Conservation (phyloP, 495 filamentous ascomycete species). For the Xylaria longipes region DNA sequence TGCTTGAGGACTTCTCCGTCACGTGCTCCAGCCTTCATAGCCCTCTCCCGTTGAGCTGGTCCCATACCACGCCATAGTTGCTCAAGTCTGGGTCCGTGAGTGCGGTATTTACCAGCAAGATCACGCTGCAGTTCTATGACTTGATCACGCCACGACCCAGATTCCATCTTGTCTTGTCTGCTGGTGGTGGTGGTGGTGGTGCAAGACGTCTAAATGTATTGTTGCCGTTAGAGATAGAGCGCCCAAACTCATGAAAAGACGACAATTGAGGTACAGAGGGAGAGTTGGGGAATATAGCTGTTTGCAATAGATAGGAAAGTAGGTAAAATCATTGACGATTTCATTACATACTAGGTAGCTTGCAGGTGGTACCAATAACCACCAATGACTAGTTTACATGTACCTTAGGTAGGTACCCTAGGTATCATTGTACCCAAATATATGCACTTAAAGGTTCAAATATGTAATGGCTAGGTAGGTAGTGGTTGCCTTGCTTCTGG, state of each 20-base stretch:
- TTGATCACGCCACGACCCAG: not conserved
- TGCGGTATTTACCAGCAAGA: constrained; percentile 31
- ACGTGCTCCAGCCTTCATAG: constrained; percentile 32
- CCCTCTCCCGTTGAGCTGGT: constrained; percentile 30
- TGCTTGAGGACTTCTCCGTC: constrained; percentile 33
- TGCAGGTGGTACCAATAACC: no score
- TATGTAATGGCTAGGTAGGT: no score
- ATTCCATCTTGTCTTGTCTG: constrained; percentile 1
- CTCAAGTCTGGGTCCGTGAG: constrained; percentile 29
- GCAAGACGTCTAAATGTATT: not conserved
- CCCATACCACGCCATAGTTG: constrained; percentile 38
- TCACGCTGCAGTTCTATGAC: constrained; percentile 31
- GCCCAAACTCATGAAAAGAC: no score
- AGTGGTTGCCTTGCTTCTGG: no score
- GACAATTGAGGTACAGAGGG: no score
- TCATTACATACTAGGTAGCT: not conserved
- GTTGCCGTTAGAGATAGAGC: not conserved
- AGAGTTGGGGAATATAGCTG: not conserved
- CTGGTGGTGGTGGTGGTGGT: no score
- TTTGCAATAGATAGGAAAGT: not conserved
- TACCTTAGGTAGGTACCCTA: no score
- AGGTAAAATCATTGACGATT: not conserved
- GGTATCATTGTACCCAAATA: no score
- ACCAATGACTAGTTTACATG: no score
- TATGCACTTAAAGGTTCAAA: no score